Evolutionary conservation across 176 grass and related monocot species (phyloP), one percentile per base, ranked within the genome.

Genomic region (Carex scoparia): DNA sequence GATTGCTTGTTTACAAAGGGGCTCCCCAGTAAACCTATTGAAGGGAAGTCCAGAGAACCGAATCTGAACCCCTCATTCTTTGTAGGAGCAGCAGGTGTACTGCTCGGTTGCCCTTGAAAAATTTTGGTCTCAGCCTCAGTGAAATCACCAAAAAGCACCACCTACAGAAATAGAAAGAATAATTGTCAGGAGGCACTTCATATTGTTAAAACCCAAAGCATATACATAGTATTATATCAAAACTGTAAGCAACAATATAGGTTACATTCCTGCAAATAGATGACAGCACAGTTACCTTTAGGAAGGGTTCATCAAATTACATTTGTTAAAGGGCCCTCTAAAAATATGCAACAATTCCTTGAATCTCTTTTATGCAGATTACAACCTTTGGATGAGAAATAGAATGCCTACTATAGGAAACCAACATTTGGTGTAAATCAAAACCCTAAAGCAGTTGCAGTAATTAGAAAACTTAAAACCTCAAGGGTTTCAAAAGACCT

Each of bases 131-230:
- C 95, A 0, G 88, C 95, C 91, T 94, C 91, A 7, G 93, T 95
- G 23, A 95, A 95, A 79, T 85, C 88, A 80, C 95, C 95, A 61
- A 98, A 98, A 59, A 93, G 19, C 9, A 98, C 7, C 12, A 95
- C 69, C 96, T 99, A 91, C 85, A 71, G 19, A 83, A 64, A 65
- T 31, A 18, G 23, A 51, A 69, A 32, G 23, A 83, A 53, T 33
- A 69, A 31, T 55, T 56, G 27, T 77, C 16, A 77, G 12, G 16
- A 55, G n/a, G 14, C 19, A 77, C 12, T 44, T 42, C 67, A 44
- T 55, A 32, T 28, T 30, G 12, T 58, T 9, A 79, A 37, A 58
- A 79, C 5, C 18, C 53, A 58, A 30, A 56, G 70, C 51, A 58
- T 58, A 58, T 7, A 35, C 74, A 6, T 35, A 18, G 28, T 79